Conservation (phyloP, 352 stramenopile species). For the Globisporangium heterothallicum region DNA sequence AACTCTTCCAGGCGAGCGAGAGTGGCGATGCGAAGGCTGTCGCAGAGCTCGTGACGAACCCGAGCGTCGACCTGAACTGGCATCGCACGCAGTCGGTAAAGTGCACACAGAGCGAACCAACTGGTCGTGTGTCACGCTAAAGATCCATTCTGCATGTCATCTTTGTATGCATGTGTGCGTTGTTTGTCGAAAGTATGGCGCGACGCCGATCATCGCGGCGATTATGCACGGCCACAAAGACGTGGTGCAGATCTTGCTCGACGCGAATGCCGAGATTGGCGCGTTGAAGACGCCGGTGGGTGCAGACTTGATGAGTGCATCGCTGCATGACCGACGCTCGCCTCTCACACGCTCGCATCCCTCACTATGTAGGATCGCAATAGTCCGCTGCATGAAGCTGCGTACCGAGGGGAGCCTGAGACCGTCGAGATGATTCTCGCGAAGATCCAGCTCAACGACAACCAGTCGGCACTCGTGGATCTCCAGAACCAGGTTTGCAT, state of each 20-base stretch:
- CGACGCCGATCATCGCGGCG: conserved; percentile 59
- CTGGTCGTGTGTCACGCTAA: too few species aligned
- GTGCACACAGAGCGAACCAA: background rate
- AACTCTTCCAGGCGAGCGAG: conserved; percentile 55
- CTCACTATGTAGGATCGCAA: conserved; percentile 49
- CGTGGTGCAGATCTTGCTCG: conserved; percentile 48
- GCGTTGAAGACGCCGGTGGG: conserved; percentile 63
- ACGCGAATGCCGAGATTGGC: conserved; percentile 52
- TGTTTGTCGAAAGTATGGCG: conserved; percentile 43
- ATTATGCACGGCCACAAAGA: conserved; percentile 58
- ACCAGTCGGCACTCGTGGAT: conserved; percentile 42
- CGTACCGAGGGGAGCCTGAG: conserved; percentile 39
- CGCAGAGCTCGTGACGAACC: conserved; percentile 32
- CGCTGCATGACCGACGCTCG: too few species aligned
- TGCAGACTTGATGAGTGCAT: too few species aligned
- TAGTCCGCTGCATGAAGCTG: conserved; percentile 67
- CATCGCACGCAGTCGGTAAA: conserved; percentile 56
- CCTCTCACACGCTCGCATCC: too few species aligned
- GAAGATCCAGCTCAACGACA: conserved; percentile 43
- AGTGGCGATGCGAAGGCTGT: conserved; percentile 43
- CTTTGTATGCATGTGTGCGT: background rate
- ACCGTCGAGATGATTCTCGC: conserved; percentile 47
- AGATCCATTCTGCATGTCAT: background rate
- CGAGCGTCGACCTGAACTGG: conserved; percentile 63
- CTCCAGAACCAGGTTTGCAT: conserved; percentile 47